Base-by-base conservation (phyloP, 768 basidiomycete genomes). In the Gloeopeniophorella convolvens region DNA sequence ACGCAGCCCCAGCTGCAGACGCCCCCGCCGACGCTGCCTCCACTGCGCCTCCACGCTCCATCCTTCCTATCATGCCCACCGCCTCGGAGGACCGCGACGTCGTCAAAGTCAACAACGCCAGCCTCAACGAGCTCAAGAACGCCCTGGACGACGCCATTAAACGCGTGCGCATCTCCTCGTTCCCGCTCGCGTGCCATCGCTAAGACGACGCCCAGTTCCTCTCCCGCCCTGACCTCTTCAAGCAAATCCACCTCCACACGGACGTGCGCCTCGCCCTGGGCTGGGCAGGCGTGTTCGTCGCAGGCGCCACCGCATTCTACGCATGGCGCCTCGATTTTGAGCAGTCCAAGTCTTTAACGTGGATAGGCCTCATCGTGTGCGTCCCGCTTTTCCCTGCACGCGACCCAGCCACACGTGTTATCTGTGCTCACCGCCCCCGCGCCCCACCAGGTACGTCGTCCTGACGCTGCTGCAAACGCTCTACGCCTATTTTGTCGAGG, bases 281-380 rank as follows among this genome's bases (percentile, higher is more conserved):
- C 24, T 97, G 91, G 87, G 70, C 83, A 13, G 80, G 85, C 54
- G 86, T 92, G 40, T 75, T 92, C 51, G 75, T 94, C 13, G 90
- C 93, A 18, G 77, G 76, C 36, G 85, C 78, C 11, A 90, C 89
- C 24, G 85, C 84, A 28, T 72, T 89, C 35, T 95, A 95, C 61
- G 89, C 90, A 28, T 91, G 83, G 68, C 83, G 85, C 61, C 70
- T 84, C 37, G 85, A 88, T n/a, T 98, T 95, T 65, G 89, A 95
- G 66, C 77, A 83, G 65, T 81, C 86, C 54, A 95, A 96, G 68
- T 76, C 79, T 10, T 79, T 79, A 27, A 79, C 95, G 16, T 84
- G 82, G 75, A 73, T 75, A 8, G 92, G 91, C 2, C 77, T 96
- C 59, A 78, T 83, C 48, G 51, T 82, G 90, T 88, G 67, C 63